phyloP scores from a whole-genome alignment of 2,329 filamentous ascomycete genomes.

The Microdochium nivale region DNA sequence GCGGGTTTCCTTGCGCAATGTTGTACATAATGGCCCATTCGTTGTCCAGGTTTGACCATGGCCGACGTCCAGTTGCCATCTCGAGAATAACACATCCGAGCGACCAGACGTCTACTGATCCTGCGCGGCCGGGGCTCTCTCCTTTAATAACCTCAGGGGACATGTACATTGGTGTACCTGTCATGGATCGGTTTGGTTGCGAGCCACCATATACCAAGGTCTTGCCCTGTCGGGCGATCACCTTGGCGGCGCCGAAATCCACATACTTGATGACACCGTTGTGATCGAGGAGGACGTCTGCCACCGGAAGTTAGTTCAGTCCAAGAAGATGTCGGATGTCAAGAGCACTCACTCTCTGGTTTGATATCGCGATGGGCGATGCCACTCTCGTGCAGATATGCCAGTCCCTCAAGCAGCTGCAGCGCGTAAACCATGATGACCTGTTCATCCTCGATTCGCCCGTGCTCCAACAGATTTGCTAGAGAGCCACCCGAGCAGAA shows the following conservation, averaged over 20 bases:
- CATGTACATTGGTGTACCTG: slow-evolving; percentile 99
- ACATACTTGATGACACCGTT: slow-evolving; percentile 99
- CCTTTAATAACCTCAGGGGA: slow-evolving; percentile 97
- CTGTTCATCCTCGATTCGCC: slow-evolving; percentile 94
- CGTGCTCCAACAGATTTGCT: slow-evolving; percentile 83
- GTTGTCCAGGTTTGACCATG: slow-evolving; percentile 94
- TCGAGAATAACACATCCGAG: slow-evolving; percentile 94
- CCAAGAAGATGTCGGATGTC: slow-evolving; percentile 3
- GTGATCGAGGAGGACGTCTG: slow-evolving; percentile 91
- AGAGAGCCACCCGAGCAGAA: slow-evolving; percentile 94
- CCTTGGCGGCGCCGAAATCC: slow-evolving; percentile 94
- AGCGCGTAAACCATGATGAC: slow-evolving; percentile 95
- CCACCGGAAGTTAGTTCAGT: slow-evolving; percentile 13
- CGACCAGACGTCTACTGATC: slow-evolving; percentile 92
- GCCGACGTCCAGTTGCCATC: slow-evolving; percentile 90
- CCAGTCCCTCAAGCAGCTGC: slow-evolving; percentile 87
- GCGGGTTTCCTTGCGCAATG: slow-evolving; percentile 93
- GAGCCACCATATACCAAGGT: slow-evolving; percentile 64
- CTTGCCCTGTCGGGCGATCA: slow-evolving; percentile 88
- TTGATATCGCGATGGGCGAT: slow-evolving; percentile 98
- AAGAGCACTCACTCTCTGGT: slow-evolving; percentile 69
- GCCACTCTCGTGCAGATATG: slow-evolving; percentile 82
- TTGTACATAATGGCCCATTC: slow-evolving; percentile 99
- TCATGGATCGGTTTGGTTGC: slow-evolving; percentile 81
- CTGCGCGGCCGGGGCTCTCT: slow-evolving; percentile 68